Conservation (phyloP, 176 grass and related monocot genomes). For the Juncus effusus region DNA sequence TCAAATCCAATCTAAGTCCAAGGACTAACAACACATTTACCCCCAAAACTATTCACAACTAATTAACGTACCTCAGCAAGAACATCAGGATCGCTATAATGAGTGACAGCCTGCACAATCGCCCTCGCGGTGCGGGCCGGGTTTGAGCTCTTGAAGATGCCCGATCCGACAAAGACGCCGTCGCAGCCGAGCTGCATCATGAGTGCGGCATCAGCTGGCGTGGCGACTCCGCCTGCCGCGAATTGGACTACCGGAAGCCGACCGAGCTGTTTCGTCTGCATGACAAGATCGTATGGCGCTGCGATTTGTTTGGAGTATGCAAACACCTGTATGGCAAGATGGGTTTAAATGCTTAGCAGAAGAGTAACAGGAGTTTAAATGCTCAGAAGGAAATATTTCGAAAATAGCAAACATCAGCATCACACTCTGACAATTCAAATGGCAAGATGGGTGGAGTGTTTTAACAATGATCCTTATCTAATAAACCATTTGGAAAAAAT, state of each 20-base stretch:
- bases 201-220: conserved; percentile 54
- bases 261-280: conserved; percentile 67
- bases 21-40: too few species aligned
- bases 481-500: too few species aligned
- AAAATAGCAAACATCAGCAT: not conserved
- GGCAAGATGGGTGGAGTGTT: too few species aligned
- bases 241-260: conserved; percentile 68
- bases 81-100: conserved; percentile 62
- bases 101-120: conserved; percentile 60
- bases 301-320: conserved; percentile 46
- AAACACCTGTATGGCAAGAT: conserved; percentile 14
- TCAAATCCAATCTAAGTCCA: too few species aligned
- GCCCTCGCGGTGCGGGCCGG: conserved; percentile 47
- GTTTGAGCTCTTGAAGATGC: conserved; percentile 73
- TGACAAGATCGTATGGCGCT: conserved; percentile 54
- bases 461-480: too few species aligned
- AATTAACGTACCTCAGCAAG: conserved; percentile 36
- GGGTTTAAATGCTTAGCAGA: not conserved
- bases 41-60: conserved; percentile 32
- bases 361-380: too few species aligned
- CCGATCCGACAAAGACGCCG: conserved; percentile 71
- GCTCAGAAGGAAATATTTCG: conserved; percentile 1
- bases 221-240: conserved; percentile 50
- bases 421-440: too few species aligned
- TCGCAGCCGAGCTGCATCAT: conserved; percentile 79